These are phyloP conservation scores for Spirogloea muscicola DNA, from an alignment of 139 green algal species.

Conservation along the genomic window DNA sequence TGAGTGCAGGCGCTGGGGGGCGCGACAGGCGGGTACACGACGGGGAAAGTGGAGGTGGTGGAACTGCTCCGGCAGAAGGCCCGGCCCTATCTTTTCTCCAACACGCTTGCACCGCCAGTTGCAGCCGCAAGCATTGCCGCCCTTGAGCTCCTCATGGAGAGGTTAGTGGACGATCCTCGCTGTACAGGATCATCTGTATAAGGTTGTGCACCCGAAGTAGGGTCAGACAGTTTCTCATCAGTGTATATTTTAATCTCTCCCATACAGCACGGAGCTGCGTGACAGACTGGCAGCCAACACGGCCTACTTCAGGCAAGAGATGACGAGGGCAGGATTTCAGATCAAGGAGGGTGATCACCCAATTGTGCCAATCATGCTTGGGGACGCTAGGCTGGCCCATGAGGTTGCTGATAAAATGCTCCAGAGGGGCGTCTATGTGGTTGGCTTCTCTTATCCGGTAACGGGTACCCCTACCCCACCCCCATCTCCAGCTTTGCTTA, in stretches of 20 bases:
- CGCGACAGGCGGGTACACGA: conserved; percentile 64
- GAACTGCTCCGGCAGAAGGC: conserved; percentile 60
- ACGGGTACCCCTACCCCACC: not conserved
- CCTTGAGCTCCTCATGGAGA: conserved; percentile 53
- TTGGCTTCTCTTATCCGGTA: conserved; percentile 60
- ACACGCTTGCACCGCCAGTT: conserved; percentile 60
- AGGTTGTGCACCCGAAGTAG: no score
- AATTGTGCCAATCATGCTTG: conserved; percentile 72
- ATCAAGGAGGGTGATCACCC: conserved; percentile 54
- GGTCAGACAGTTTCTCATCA: no score
- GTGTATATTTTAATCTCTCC: no score
- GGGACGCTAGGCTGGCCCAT: conserved; percentile 56
- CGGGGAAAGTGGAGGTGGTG: conserved; percentile 53
- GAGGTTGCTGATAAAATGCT: conserved; percentile 57
- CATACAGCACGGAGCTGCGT: conserved; percentile 44
- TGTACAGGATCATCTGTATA: no score
- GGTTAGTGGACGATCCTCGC: no score
- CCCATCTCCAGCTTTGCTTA: not conserved
- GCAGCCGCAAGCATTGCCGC: conserved; percentile 53
- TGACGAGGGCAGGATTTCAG: conserved; percentile 56
- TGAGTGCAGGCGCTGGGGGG: conserved; percentile 65
- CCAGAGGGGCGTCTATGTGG: conserved; percentile 56
- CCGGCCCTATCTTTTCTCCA: conserved; percentile 69
- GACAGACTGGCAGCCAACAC: conserved; percentile 58
- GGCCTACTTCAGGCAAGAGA: conserved; percentile 53